Conservation (phyloP, 768 basidiomycete genomes). For the Mycena vitilis region DNA sequence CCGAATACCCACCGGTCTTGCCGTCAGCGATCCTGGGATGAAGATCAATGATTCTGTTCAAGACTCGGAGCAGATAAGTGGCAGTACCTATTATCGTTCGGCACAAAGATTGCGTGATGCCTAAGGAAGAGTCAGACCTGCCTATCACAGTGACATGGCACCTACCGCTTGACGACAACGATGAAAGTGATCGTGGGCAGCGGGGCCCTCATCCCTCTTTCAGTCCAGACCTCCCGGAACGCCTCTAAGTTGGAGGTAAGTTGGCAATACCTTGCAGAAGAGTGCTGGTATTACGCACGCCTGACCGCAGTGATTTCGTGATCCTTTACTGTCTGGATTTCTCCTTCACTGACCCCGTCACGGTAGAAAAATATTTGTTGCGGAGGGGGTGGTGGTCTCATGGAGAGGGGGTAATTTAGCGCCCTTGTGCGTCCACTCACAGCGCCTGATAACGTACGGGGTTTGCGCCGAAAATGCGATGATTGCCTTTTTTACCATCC, state of each 20-base stretch:
- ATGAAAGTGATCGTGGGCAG: conserved; percentile 64
- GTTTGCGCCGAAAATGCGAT: conserved; percentile 26
- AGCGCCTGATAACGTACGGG: no score
- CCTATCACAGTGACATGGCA: background rate
- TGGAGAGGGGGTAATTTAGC: no score
- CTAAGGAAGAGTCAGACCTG: conserved; percentile 42
- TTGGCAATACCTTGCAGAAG: background rate
- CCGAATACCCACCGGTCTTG: conserved; percentile 41
- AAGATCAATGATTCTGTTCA: background rate
- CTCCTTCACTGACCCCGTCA: conserved; percentile 60
- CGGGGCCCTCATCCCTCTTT: conserved; percentile 20
- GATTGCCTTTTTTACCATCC: conserved; percentile 50
- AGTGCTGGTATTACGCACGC: conserved; percentile 43
- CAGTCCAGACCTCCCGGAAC: conserved; percentile 36
- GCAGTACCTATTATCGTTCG: conserved; percentile 31
- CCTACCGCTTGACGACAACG: conserved; percentile 68
- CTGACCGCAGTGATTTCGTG: conserved; percentile 60
- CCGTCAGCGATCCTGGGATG: conserved; percentile 46
- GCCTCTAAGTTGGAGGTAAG: conserved; percentile 23
- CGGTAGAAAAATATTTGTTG: conserved; percentile 57
- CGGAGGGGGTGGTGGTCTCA: conserved; percentile 30
- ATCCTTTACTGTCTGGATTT: conserved; percentile 48
- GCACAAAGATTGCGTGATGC: conserved; percentile 67
- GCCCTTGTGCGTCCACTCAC: no score
- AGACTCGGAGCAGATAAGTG: background rate